A percentile compares a stretch with the other conserved stretches of the same genome.
Conservation (phyloP, 2,329 filamentous ascomycete species). For the Beauveria sp. region DNA sequence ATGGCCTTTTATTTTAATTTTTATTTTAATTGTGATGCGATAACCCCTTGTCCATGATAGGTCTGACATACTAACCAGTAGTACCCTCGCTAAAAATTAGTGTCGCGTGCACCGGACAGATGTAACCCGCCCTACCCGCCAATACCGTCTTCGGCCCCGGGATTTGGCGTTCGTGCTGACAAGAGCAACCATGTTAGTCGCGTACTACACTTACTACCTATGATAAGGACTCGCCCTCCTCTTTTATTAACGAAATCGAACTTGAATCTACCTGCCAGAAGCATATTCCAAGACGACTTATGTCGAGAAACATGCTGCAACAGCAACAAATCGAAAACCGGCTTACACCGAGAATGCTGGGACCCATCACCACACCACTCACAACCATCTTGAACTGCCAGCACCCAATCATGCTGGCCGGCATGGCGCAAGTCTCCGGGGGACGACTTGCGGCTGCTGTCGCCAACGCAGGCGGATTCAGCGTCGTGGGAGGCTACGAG, state of each 20-base stretch:
- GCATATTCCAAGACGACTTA: background rate
- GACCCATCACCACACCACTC: constrained; percentile 66
- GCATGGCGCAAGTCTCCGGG: constrained; percentile 83
- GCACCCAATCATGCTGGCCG: constrained; percentile 88
- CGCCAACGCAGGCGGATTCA: constrained; percentile 79
- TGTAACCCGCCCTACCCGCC: too few relatives aligned
- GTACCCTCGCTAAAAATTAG: too few relatives aligned
- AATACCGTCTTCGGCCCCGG: too few relatives aligned
- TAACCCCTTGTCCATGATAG: too few relatives aligned
- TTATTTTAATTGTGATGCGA: too few relatives aligned
- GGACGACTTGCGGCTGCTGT: constrained; percentile 75
- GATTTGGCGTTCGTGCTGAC: too few relatives aligned
- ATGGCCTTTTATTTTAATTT: too few relatives aligned
- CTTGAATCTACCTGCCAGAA: background rate
- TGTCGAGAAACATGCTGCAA: background rate
- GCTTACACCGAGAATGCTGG: constrained; percentile 23
- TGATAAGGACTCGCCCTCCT: background rate
- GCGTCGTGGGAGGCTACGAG: constrained; percentile 63
- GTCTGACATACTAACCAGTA: too few relatives aligned
- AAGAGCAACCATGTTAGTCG: too few relatives aligned
- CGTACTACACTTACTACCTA: too few relatives aligned
- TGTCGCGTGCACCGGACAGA: too few relatives aligned
- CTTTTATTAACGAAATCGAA: too few relatives aligned
- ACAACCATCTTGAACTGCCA: constrained; percentile 72
- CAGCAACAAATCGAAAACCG: background rate